Base-by-base conservation (phyloP, 2,329 filamentous ascomycete genomes). In the Penicillium oxalicum region DNA sequence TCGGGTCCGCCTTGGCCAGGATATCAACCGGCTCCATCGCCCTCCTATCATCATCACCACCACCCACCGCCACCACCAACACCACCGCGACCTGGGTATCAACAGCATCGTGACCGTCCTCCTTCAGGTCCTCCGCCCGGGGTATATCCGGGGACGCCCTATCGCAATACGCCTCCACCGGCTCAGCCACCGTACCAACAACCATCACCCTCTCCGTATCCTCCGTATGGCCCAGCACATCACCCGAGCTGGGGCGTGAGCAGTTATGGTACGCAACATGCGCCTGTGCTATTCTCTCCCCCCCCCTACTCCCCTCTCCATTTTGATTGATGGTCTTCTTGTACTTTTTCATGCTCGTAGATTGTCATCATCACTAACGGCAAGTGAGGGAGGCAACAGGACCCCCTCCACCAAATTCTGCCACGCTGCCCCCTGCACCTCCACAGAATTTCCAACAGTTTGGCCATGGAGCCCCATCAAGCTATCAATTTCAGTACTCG, bases 401-500 rank as follows among this genome's bases (percentile, higher is more conserved):
- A 77, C 69, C 70, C 69, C 51, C 78, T 80, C 56, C 81, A 78
- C 53, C 80, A 38, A 48, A 46, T 27, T 50, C 80, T 57, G 76
- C 76, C 44, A 68, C 68, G 56, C 79, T 77, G 7, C 86, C 87
- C 40, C 81, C 83, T 5, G 79, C 83, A 39, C 87, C 87, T 8
- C 84, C 86, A 18, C 65, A 78, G 51, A 74, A 77, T 49, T 75
- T 83, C 53, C 87, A 91, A 66, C 77, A 78, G 54, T 93, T 93
- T 62, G 88, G 90, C 48, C 76, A 82, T 51, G 90, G 90, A 44
- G 90, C 91, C 5, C 90, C 91, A 5, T 77, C 81, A 44, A 78
- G 78, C 63, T 95, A 95, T 69, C 81, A 79, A n/a, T 97, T 91
- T 70, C 87, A 91, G 69, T 96, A 96, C 70, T 95, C 90, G 39